These are phyloP conservation scores for Pulveroboletus sp. DNA, from an alignment of 768 basidiomycete species.

Conservation along the genomic window DNA sequence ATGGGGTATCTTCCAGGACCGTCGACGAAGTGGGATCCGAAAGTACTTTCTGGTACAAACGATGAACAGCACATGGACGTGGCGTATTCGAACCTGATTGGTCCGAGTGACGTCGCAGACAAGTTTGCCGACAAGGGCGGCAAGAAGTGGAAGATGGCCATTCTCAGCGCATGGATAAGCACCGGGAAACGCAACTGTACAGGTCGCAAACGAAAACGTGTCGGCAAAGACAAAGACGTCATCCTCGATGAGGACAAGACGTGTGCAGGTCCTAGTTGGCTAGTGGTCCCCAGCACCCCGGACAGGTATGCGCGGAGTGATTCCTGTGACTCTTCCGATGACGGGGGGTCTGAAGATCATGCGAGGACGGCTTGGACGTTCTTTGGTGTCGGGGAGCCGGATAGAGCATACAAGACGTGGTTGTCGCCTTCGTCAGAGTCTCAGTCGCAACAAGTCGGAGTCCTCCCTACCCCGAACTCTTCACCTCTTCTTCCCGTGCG, in stretches of 20 bases:
- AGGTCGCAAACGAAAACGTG: slow-evolving; percentile 31
- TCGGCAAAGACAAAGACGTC: slow-evolving; percentile 11
- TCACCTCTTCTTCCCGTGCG: slow-evolving; percentile 14
- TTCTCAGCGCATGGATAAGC: slow-evolving; percentile 44
- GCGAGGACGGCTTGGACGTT: slow-evolving; percentile 53
- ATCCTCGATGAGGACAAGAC: neutral
- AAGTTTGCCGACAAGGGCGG: slow-evolving; percentile 54
- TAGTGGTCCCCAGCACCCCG: neutral
- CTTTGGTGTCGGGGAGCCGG: slow-evolving; percentile 42
- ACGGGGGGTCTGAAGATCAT: slow-evolving; percentile 44
- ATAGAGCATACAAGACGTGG: slow-evolving; percentile 12
- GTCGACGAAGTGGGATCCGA: slow-evolving; percentile 3
- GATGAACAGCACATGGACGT: slow-evolving; percentile 41
- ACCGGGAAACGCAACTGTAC: slow-evolving; percentile 31
- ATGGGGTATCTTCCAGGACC: slow-evolving; percentile 21
- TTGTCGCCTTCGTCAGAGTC: slow-evolving; percentile 14
- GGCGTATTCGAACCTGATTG: slow-evolving; percentile 63
- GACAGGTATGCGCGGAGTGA: slow-evolving; percentile 26
- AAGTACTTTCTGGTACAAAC: neutral
- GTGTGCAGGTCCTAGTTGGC: neutral
- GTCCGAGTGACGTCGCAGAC: slow-evolving; percentile 46
- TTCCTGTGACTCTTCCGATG: slow-evolving; percentile 42
- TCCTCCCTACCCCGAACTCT: slow-evolving; percentile 25
- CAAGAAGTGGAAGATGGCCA: slow-evolving; percentile 40
- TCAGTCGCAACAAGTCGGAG: neutral